Conservation (phyloP, 2,329 filamentous ascomycete species). For the Amphichorda felina region DNA sequence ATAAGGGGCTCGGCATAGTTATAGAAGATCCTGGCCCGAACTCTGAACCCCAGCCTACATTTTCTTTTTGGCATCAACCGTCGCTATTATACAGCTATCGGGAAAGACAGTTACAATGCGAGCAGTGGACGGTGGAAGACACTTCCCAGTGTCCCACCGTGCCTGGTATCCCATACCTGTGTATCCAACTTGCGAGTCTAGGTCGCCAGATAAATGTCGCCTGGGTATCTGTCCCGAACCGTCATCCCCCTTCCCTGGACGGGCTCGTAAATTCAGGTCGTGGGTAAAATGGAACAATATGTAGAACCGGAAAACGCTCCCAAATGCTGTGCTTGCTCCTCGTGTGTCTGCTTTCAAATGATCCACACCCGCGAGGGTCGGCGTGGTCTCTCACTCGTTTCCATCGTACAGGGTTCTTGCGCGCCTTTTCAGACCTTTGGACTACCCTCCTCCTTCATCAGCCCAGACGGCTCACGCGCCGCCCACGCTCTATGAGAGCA, state of each 20-base stretch:
- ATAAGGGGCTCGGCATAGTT: too few relatives aligned
- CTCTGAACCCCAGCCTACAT: too few relatives aligned
- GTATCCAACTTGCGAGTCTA: neutral
- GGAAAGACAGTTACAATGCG: neutral
- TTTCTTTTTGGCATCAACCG: neutral
- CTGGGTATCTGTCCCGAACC: neutral
- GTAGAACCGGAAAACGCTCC: neutral
- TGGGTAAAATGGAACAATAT: neutral
- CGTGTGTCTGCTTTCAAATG: neutral
- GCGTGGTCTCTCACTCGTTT: neutral
- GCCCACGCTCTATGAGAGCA: slow-evolving; percentile 1
- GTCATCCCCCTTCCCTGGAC: neutral
- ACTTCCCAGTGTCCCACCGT: too few relatives aligned
- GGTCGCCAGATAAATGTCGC: neutral
- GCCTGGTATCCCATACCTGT: too few relatives aligned
- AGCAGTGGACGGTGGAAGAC: neutral
- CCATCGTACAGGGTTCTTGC: neutral
- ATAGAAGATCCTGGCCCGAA: too few relatives aligned
- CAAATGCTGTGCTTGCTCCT: neutral
- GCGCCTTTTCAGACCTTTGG: too few relatives aligned
- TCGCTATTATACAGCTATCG: neutral
- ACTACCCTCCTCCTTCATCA: too few relatives aligned
- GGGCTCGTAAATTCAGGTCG: neutral
- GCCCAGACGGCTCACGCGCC: too few relatives aligned
- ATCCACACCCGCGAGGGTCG: too few relatives aligned